Base-by-base conservation (phyloP, 768 basidiomycete genomes). In the Tephrocybe sp. region DNA sequence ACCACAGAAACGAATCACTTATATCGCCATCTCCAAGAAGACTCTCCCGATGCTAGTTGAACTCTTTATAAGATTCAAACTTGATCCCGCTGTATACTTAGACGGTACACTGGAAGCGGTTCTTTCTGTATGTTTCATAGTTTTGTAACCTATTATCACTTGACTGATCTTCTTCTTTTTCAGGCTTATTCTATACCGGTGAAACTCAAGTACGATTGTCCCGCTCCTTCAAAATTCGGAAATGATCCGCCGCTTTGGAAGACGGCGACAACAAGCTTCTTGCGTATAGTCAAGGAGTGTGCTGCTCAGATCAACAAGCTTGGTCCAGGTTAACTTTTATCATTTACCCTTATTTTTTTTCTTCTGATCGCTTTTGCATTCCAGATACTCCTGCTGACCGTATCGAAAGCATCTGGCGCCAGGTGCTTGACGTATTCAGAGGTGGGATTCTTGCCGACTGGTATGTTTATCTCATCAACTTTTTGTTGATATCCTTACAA, bases 151-250 rank as follows among this genome's bases (percentile, higher is more conserved):
- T n/a, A n/a, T 4, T 39, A 36, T 37, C 15, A n/a, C 15, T 24
- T 38, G 12, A 50, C 25, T 21, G 24, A 43, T 15, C 28, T n/a
- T 23, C 23, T 11, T 8, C 17, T 3, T 21, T 37, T 26, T n/a
- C 38, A 93, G 90, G 88, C 93, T 0, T 94, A 90, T 60, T 83
- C 90, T 3, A 86, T 96, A 28, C 94, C 96, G 1, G 84, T 98
- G 65, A 93, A 94, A 62, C 73, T 98, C 56, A 95, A 95, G 68
- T 96, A 98, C 57, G 93, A 96, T 30, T 97, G 95, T 65, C 95
- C 96, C 0, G 72, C 89, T 0, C 81, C 96, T 0, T 93, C 88
- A 34, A 93, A 87, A 63, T 92, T 84, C 62, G 93, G 91, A 2
- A 86, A 90, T 48, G 96, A 95, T 61, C 71, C 68, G 18, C 93